A percentile compares a stretch with the other conserved stretches of the same genome.
phyloP scores from a whole-genome alignment of 108 stramenopile species.

The Aurantiochytrium sp. region DNA sequence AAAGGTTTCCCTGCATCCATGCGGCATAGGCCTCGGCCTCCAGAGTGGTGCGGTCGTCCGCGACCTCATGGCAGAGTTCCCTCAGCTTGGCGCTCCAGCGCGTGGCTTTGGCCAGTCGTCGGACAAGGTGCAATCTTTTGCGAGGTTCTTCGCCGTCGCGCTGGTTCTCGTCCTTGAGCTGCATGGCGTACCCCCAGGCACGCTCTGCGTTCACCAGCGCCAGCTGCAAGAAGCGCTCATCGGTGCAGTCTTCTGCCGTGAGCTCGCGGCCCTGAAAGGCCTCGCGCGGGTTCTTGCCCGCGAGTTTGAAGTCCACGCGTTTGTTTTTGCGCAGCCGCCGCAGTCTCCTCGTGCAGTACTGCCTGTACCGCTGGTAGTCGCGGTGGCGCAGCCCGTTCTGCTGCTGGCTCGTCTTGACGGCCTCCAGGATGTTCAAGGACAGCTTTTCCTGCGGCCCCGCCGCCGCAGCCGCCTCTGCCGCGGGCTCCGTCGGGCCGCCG shows the following conservation, averaged over 20 bases:
- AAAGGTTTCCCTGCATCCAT: neutral
- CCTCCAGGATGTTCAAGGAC: neutral
- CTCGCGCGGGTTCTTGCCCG: neutral
- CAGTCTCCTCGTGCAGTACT: slow-evolving; percentile 17
- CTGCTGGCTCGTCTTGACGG: neutral
- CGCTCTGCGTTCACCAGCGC: slow-evolving; percentile 19
- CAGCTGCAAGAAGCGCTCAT: neutral
- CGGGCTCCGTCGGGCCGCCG: neutral
- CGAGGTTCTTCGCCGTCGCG: neutral
- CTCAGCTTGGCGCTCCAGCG: neutral
- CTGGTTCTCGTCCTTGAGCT: slow-evolving; percentile 18
- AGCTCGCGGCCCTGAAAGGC: neutral
- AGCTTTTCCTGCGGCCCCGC: neutral
- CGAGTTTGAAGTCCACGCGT: neutral
- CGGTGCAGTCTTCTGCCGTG: neutral
- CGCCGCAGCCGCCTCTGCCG: neutral
- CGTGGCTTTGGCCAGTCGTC: slow-evolving; percentile 4
- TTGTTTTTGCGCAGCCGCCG: neutral
- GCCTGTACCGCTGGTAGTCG: neutral
- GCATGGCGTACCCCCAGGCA: slow-evolving; percentile 12
- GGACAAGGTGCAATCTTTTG: neutral
- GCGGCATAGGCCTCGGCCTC: slow-evolving; percentile 19
- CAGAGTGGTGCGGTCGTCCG: neutral
- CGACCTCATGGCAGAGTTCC: neutral
- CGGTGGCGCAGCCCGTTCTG: slow-evolving; percentile 18